Conservation (phyloP, 495 filamentous ascomycete species). For the Annulohypoxylon bovei region DNA sequence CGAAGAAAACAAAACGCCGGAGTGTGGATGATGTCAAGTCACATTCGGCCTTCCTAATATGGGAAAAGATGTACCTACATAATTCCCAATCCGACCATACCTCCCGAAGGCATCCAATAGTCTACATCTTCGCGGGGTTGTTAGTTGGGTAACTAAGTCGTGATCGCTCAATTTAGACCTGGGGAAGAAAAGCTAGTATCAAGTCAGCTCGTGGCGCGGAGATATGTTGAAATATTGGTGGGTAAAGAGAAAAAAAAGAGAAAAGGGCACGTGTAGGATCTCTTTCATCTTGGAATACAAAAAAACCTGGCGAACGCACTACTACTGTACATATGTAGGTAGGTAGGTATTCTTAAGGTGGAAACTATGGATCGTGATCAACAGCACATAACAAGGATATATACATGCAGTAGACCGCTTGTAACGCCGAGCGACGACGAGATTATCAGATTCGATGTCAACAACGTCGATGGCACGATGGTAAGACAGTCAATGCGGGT, state of each 20-base stretch:
- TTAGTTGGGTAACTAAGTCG: conserved; percentile 22
- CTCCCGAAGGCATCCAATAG: conserved; percentile 31
- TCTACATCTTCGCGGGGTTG: conserved; percentile 13
- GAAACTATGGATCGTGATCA: background rate
- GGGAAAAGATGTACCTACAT: conserved; percentile 18
- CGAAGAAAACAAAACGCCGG: conserved; percentile 8
- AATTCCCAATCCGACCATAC: conserved; percentile 30
- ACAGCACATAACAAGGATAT: background rate
- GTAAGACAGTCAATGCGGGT: conserved; percentile 8
- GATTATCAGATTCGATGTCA: conserved; percentile 13
- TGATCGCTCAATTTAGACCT: conserved; percentile 1
- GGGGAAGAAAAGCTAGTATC: background rate
- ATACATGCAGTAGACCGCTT: background rate
- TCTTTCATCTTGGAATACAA: background rate
- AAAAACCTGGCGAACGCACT: background rate
- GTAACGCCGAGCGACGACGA: background rate
- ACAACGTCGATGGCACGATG: conserved; percentile 4
- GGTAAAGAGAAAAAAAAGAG: background rate
- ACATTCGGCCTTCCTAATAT: conserved; percentile 31
- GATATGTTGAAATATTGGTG: background rate
- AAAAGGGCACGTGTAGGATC: conserved; percentile 1
- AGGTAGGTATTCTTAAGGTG: background rate
- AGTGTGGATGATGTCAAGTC: conserved; percentile 28
- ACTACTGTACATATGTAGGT: no score
- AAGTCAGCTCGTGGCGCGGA: background rate